Evolutionary conservation across 73 alveolate species (phyloP).

Genomic region (Chromera velia): DNA sequence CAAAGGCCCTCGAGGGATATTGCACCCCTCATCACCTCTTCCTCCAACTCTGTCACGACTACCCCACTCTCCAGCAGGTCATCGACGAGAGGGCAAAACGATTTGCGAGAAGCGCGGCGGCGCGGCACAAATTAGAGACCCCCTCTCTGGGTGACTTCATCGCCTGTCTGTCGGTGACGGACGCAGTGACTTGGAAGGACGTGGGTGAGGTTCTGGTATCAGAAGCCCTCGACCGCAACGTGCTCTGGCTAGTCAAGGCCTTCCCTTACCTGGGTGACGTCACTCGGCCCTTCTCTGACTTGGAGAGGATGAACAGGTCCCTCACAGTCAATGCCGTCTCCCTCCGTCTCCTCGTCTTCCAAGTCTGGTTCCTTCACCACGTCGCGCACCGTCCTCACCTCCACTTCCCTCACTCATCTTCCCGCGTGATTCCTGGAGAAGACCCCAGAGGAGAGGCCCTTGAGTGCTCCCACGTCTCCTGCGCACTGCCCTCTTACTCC

Average conservation of each 20-base stretch:
- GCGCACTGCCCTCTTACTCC: too few species aligned
- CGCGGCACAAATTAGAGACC: background rate
- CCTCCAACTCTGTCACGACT: background rate
- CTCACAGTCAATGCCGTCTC: too few species aligned
- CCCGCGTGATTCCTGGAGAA: too few species aligned
- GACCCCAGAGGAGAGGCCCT: too few species aligned
- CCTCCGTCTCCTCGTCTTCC: slow-evolving; percentile 2
- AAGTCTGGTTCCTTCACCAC: slow-evolving; percentile 6
- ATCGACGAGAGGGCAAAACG: background rate
- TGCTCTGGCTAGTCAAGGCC: background rate
- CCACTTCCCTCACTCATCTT: too few species aligned
- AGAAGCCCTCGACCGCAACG: slow-evolving; percentile 1
- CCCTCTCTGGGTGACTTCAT: slow-evolving; percentile 5
- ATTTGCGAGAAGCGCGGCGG: background rate
- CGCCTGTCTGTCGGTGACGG: background rate
- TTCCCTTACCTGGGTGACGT: background rate
- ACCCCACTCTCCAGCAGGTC: background rate
- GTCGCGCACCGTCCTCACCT: too few species aligned
- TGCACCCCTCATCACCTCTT: background rate
- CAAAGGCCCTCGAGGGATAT: background rate
- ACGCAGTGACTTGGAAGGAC: background rate
- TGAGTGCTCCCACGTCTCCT: too few species aligned
- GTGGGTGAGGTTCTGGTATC: background rate
- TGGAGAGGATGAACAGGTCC: background rate
- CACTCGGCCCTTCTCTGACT: background rate